Evolutionary conservation across 306 rosid genomes (phyloP), one percentile per base, ranked within the genome.

Genomic region (Ammopiptanthus mongolicus): DNA sequence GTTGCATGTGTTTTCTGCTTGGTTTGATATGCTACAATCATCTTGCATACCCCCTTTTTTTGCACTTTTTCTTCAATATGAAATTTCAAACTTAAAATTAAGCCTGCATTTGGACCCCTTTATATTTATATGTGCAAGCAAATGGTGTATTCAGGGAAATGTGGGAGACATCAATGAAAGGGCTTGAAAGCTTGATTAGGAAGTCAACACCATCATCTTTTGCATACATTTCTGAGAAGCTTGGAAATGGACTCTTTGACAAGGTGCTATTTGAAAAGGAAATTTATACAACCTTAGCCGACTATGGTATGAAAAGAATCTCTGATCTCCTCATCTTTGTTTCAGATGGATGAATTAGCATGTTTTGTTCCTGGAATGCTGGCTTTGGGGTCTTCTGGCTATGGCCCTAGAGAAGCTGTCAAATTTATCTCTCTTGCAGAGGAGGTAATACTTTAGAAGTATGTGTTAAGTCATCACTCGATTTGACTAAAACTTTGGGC

Each of bases 291-390:
- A 4, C 22, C 12, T 67, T 57, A 60, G 66, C 46, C 55, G 23
- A 36, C 56, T 34, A 75, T 57, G 21, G 37, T 70, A 57, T 25
- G 52, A 50, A 73, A 73, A 73, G 59, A 21, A 71, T 72, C 4
- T 69, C 33, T 67, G 21, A 58, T 46, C 23, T 58, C 53, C 37
- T 72, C 63, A 1, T 76, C 25, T 65, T 67, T 58, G 71, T 72
- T 84, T 75, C 70, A 88, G 93, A 88, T 88, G 93, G 93, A 88
- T 75, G 93, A 88, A 78, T 84, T 88, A 75, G 93, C 93, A n/a
- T 88, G 93, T 78, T 88, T 88, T 82, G 88, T 82, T 82, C 93
- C 93, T 67, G 93, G 93, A 62, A 88, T 88, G 93, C 15, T 88
- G 75, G 86, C 87, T 69, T 63, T 88, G 67, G 93, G 90, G 80